A percentile compares a stretch with the other conserved stretches of the same genome.
Evolutionary conservation across 208 protist genomes (phyloP).

Genomic region (Trypanosoma vivax): DNA sequence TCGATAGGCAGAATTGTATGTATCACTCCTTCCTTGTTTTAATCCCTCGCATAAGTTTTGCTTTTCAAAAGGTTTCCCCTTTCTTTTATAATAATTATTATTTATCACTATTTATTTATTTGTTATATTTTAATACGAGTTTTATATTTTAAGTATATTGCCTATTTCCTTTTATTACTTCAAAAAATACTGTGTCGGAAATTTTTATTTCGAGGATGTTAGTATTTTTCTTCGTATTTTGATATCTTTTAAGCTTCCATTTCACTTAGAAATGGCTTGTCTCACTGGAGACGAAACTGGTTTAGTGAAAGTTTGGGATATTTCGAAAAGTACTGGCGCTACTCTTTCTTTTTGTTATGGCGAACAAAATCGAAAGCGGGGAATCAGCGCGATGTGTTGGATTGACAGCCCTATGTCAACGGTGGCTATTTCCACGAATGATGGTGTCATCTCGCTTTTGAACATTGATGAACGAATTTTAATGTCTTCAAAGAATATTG

Average conservation of each 20-base stretch:
- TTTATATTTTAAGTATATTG: neutral
- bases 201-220: neutral
- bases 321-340: slow-evolving; percentile 57
- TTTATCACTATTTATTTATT: neutral
- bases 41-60: neutral
- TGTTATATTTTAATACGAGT: neutral
- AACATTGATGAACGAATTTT: slow-evolving; percentile 29
- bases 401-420: slow-evolving; percentile 43
- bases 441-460: slow-evolving; percentile 53
- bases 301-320: slow-evolving; percentile 80
- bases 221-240: slow-evolving; percentile 2
- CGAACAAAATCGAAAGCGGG: slow-evolving; percentile 51
- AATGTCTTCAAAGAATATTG: slow-evolving; percentile 26
- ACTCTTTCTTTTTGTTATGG: slow-evolving; percentile 63
- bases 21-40: neutral
- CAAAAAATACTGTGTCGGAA: too few relatives aligned
- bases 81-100: neutral
- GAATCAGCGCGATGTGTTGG: slow-evolving; percentile 75
- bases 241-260: neutral
- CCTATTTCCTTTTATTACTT: too few relatives aligned
- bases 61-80: neutral
- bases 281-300: slow-evolving; percentile 81
- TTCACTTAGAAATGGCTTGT: slow-evolving; percentile 43
- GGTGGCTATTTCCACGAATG: slow-evolving; percentile 51
- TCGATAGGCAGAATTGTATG: neutral